Conservation (phyloP, 257 asterid species). For the Handroanthus guayacan region DNA sequence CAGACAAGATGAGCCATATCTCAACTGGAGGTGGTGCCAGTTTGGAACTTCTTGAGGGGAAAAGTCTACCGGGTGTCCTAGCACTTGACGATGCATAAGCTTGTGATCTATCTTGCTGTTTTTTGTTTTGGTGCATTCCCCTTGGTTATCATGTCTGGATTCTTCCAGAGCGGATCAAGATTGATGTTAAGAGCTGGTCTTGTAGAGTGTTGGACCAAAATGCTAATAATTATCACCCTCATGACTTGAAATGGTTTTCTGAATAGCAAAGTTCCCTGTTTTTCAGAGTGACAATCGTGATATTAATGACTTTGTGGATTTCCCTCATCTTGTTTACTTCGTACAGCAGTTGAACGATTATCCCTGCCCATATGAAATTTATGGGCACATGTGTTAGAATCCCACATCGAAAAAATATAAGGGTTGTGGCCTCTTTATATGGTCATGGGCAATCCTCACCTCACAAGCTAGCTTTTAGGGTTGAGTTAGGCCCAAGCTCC, state of each 20-base stretch:
- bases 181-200: slow-evolving; percentile 34
- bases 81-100: slow-evolving; percentile 76
- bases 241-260: slow-evolving; percentile 33
- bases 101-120: neutral
- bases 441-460: too few relatives aligned
- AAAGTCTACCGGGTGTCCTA: slow-evolving; percentile 82
- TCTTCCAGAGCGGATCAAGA: slow-evolving; percentile 25
- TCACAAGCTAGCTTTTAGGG: too few relatives aligned
- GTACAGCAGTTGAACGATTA: neutral
- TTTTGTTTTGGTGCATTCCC: slow-evolving; percentile 18
- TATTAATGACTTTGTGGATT: neutral
- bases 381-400: neutral
- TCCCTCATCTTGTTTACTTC: neutral
- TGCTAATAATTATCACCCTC: slow-evolving; percentile 47
- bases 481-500: too few relatives aligned
- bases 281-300: neutral
- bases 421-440: too few relatives aligned
- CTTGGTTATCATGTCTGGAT: slow-evolving; percentile 10
- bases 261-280: slow-evolving; percentile 23
- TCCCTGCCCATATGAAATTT: neutral
- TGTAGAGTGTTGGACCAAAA: slow-evolving; percentile 36
- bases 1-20: slow-evolving; percentile 95
- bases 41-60: slow-evolving; percentile 94
- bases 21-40: slow-evolving; percentile 97
- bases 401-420: neutral